Evolutionary conservation across 2,329 filamentous ascomycete species (phyloP).

Genomic region (Tolypocladium endophyticum): DNA sequence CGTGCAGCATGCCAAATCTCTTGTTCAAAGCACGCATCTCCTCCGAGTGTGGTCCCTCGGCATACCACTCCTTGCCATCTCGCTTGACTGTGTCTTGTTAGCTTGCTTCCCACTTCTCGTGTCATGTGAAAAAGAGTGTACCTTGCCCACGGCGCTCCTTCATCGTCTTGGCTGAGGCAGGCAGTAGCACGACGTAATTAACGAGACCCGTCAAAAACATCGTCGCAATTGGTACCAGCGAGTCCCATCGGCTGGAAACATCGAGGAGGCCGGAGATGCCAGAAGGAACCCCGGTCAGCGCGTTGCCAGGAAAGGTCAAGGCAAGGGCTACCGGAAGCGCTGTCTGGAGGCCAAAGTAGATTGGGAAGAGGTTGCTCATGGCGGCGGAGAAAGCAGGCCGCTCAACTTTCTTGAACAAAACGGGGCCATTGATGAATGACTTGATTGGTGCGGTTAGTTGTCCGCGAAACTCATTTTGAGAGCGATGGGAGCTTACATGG

Average conservation of each 20-base stretch:
- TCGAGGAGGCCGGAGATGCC: slow-evolving; percentile 48
- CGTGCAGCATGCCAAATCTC: slow-evolving; percentile 69
- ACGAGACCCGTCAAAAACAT: slow-evolving; percentile 60
- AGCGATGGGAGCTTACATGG: slow-evolving; percentile 42
- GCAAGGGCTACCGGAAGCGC: slow-evolving; percentile 61
- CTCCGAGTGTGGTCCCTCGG: slow-evolving; percentile 65
- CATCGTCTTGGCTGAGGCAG: slow-evolving; percentile 66
- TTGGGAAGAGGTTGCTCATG: slow-evolving; percentile 72
- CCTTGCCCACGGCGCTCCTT: slow-evolving; percentile 68
- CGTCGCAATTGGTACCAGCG: slow-evolving; percentile 56
- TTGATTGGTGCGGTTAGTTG: slow-evolving; percentile 33
- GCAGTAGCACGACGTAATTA: slow-evolving; percentile 64
- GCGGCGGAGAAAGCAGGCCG: slow-evolving; percentile 72
- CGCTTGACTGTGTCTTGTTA: slow-evolving; percentile 51
- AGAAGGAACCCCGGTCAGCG: slow-evolving; percentile 32
- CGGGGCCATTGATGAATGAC: slow-evolving; percentile 66
- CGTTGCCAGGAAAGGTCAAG: slow-evolving; percentile 67
- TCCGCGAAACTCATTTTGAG: background rate
- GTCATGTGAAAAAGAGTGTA: slow-evolving; percentile 19
- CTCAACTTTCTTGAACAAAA: slow-evolving; percentile 67
- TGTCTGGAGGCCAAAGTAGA: slow-evolving; percentile 82
- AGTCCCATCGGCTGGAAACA: slow-evolving; percentile 49
- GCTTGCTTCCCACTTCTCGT: background rate
- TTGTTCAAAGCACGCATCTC: slow-evolving; percentile 78
- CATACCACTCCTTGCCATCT: slow-evolving; percentile 81